phyloP scores from a whole-genome alignment of 441 rosid species.

The Heliophila coronopifolia region DNA sequence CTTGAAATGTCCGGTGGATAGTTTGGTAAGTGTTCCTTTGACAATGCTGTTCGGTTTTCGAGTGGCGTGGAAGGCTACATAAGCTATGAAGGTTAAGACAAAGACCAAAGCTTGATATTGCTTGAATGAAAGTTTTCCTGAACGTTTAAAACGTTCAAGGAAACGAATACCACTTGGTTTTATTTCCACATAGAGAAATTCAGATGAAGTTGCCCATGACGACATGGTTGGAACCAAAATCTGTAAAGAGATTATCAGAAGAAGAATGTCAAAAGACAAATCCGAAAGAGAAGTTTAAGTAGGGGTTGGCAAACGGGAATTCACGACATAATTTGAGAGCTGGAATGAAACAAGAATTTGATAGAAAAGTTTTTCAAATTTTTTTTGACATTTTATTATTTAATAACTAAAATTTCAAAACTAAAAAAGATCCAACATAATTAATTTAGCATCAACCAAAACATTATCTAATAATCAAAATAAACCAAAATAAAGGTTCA shows the following conservation, averaged over 20 bases:
- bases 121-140: conserved; percentile 52
- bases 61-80: conserved; percentile 67
- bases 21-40: conserved; percentile 66
- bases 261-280: no score
- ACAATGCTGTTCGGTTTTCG: conserved; percentile 85
- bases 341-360: no score
- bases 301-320: no score
- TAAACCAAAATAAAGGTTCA: no score
- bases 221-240: conserved; percentile 16
- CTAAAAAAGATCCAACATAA: no score
- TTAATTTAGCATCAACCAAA: no score
- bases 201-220: conserved; percentile 31
- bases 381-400: no score
- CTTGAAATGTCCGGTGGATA: conserved; percentile 33
- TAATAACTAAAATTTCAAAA: no score
- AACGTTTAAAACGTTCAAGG: conserved; percentile 43
- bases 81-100: conserved; percentile 74
- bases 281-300: no score
- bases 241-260: conserved; percentile 15
- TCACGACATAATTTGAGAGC: no score
- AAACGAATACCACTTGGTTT: conserved; percentile 64
- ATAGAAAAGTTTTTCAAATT: no score
- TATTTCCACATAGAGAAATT: conserved; percentile 24
- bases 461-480: no score
- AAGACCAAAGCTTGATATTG: conserved; percentile 66